Evolutionary conservation across 345 rosid genomes (phyloP), one percentile per base, ranked within the genome.

Genomic region (Euclidium syriacum): DNA sequence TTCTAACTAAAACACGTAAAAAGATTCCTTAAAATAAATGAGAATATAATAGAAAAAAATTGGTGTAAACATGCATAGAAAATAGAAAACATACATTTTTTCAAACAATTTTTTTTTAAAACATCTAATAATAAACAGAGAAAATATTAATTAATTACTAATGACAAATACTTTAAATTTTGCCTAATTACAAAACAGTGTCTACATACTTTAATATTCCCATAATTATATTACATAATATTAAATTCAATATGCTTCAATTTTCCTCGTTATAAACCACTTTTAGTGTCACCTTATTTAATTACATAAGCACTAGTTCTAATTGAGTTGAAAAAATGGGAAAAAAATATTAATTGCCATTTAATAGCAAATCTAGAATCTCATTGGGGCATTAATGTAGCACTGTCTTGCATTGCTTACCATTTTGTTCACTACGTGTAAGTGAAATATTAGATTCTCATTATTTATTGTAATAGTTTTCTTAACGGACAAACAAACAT

Each of bases 361-460:
- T 35, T 3, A 65, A 34, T 25, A 34, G 29, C 16, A 20, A 48
- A 67, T 67, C 43, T 58, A 40, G 33, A 29, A 29, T 3, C 33
- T 29, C 7, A 9, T 5, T 29, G 8, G 33, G 8, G 8, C 33
- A 29, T 29, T 29, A 29, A 29, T 29, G 33, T 29, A 29, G 8
- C 8, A 29, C 2, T 18, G 52, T 27, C 49, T 38, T 66, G 50
- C 71, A 66, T 66, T 46, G 17, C 46, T 14, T 23, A 23, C 41
- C 49, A 48, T 36, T 32, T 58, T 40, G 52, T 22, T 49, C 16
- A 36, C 30, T 17, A 33, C 27, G 70, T 65, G 62, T 64, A 9
- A 14, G 7, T 12, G 32, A 23, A 16, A 22, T n/a, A 25, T 25
- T 33, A 58, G 66, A 68, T 58, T 58, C 60, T 64, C 42, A 3